phyloP scores from a whole-genome alignment of 2,329 filamentous ascomycete species.

The Penicillium sclerotigenum region DNA sequence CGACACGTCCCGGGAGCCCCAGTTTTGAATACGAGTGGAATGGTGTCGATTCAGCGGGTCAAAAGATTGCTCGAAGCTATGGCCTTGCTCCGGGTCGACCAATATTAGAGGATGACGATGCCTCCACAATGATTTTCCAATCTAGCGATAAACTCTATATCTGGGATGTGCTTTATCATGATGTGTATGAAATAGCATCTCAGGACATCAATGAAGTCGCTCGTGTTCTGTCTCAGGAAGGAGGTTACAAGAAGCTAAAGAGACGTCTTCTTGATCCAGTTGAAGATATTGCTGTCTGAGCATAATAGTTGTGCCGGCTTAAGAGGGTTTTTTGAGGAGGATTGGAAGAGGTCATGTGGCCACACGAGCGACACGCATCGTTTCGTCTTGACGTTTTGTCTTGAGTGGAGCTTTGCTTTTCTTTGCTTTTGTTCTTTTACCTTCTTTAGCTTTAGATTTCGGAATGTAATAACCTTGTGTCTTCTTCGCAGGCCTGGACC shows the following conservation, averaged over 20 bases:
- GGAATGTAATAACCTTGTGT: no score
- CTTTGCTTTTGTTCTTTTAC: no score
- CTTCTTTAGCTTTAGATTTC: no score
- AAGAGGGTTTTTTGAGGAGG: not conserved
- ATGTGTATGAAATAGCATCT: not conserved
- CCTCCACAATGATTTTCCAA: not conserved
- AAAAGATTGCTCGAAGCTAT: not conserved
- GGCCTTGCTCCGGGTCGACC: not conserved
- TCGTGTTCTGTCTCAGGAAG: not conserved
- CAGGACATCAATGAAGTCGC: not conserved
- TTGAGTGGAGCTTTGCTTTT: no score
- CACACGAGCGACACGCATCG: no score
- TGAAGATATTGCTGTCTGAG: not conserved
- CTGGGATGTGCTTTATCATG: not conserved
- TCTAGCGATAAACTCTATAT: not conserved
- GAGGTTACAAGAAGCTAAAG: not conserved
- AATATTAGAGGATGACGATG: not conserved
- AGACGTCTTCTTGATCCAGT: not conserved
- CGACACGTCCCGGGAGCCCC: not conserved
- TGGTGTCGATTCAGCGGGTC: not conserved
- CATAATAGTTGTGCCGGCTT: not conserved
- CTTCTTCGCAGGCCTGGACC: no score
- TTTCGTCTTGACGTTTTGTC: no score
- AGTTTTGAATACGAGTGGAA: not conserved
- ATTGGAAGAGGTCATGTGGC: no score